phyloP scores from a whole-genome alignment of 2,329 filamentous ascomycete genomes.

The Arachnopeziza araneosa region DNA sequence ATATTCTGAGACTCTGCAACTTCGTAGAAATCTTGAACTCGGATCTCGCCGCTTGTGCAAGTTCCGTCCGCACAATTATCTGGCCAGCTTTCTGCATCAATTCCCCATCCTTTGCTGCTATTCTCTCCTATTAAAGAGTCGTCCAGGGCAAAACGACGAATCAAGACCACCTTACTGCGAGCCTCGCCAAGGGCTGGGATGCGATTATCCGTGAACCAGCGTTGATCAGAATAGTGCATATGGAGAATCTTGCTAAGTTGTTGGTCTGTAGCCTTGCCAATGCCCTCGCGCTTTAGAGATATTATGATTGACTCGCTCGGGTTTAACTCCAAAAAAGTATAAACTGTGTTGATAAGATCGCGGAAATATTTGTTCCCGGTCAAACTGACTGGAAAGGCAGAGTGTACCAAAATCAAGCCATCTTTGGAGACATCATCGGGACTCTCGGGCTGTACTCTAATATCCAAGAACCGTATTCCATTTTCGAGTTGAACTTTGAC shows the following conservation, averaged over 20 bases:
- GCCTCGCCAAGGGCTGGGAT: slow-evolving; percentile 75
- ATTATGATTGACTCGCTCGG: slow-evolving; percentile 79
- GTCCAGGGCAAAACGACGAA: slow-evolving; percentile 72
- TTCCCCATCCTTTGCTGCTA: slow-evolving; percentile 47
- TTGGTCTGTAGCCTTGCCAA: slow-evolving; percentile 71
- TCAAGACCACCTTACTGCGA: slow-evolving; percentile 75
- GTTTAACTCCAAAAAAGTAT: slow-evolving; percentile 70
- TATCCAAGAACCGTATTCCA: slow-evolving; percentile 90
- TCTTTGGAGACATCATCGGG: slow-evolving; percentile 54
- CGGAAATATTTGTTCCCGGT: slow-evolving; percentile 75
- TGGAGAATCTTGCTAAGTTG: slow-evolving; percentile 71
- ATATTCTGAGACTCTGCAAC: slow-evolving; percentile 71
- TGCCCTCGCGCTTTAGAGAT: slow-evolving; percentile 86
- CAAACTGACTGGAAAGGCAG: slow-evolving; percentile 81
- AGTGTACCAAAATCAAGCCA: slow-evolving; percentile 77
- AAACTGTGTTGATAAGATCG: slow-evolving; percentile 64
- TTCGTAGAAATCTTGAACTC: slow-evolving; percentile 94
- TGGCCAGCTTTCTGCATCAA: slow-evolving; percentile 67
- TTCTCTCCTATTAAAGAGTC: slow-evolving; percentile 46
- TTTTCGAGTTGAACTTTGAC: slow-evolving; percentile 76
- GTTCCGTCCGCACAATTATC: slow-evolving; percentile 79
- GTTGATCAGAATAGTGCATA: slow-evolving; percentile 59
- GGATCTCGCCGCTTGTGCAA: slow-evolving; percentile 65
- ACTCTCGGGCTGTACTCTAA: slow-evolving; percentile 67
- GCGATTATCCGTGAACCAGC: slow-evolving; percentile 74